Base-by-base conservation (phyloP, 306 rosid genomes). In the Dryas octopetala region DNA sequence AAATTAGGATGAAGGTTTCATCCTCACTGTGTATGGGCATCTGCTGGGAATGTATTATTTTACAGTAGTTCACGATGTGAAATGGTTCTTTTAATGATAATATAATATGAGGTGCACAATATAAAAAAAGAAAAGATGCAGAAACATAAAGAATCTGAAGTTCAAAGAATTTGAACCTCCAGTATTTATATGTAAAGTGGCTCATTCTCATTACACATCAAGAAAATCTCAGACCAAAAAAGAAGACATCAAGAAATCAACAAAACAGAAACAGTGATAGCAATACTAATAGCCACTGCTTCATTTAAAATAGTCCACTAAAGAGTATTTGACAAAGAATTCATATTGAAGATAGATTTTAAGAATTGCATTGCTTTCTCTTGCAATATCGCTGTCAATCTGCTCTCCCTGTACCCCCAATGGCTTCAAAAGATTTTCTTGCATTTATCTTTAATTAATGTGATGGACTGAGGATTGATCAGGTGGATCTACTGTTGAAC, bases 401-500 rank as follows among this genome's bases (percentile, higher is more conserved):
- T 59, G 50, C 70, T 62, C n/a, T 75, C 53, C 58, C 17, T 32
- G 32, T n/a, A 46, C 43, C 26, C 58, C 75, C 75, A 53, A 49
- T 46, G 72, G 71, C 62, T 57, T 45, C 41, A 43, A 32, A 23
- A 14, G 26, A n/a, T 68, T 80, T 48, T 9, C 16, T 73, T 51
- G 46, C 71, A 62, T 70, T 69, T 80, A 64, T 41, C 66, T 59
- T 47, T 79, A 82, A 65, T 79, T 59, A 71, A 75, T 79, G 60
- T 66, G 78, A 76, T 77, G 74, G 76, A 77, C 64, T 41, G 74
- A 81, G 83, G 83, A 81, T 80, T 91, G 84, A 88, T 83, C 79
- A 79, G 80, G 83, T 66, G 79, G 82, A 40, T 88, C 70, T 86
- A 51, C 75, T 78, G 70, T 82, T 82, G 75, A 81, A 90, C 96